Evolutionary conservation across 257 asterid species (phyloP).

Genomic region (Osmanthus fragrans): DNA sequence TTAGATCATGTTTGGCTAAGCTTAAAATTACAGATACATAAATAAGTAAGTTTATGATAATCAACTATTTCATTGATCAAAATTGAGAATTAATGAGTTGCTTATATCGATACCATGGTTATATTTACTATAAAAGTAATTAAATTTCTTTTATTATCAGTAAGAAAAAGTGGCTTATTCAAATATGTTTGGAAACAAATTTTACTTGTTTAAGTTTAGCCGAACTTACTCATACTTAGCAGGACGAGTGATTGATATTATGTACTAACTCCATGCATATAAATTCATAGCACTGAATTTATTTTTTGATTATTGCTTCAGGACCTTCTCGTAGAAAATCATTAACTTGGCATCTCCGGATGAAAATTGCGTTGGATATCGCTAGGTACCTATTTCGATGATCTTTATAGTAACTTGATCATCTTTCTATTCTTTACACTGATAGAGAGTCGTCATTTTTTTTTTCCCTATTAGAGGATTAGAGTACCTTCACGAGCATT

Average conservation of each 20-base stretch:
- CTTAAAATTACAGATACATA: background rate
- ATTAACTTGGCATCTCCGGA: conserved; percentile 83
- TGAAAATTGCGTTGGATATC: conserved; percentile 91
- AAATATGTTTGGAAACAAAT: background rate
- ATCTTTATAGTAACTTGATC: background rate
- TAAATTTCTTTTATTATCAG: background rate
- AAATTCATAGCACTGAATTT: background rate
- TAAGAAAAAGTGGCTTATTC: background rate
- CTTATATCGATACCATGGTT: background rate
- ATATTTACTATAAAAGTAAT: no score
- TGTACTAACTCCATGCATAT: background rate
- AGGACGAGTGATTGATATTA: background rate
- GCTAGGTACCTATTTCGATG: conserved; percentile 57
- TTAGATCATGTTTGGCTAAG: background rate
- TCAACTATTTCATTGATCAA: background rate
- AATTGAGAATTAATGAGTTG: background rate
- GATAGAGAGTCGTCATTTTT: conserved; percentile 7
- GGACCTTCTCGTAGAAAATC: conserved; percentile 70
- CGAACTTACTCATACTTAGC: background rate
- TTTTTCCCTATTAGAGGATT: conserved; percentile 58
- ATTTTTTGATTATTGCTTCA: conserved; percentile 18
- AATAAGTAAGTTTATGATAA: background rate
- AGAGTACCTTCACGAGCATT: conserved; percentile 85
- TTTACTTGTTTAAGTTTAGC: background rate
- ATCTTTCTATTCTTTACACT: background rate